These are phyloP conservation scores for Primulina eburnea DNA, from an alignment of 257 asterid genomes.

Conservation along the genomic window DNA sequence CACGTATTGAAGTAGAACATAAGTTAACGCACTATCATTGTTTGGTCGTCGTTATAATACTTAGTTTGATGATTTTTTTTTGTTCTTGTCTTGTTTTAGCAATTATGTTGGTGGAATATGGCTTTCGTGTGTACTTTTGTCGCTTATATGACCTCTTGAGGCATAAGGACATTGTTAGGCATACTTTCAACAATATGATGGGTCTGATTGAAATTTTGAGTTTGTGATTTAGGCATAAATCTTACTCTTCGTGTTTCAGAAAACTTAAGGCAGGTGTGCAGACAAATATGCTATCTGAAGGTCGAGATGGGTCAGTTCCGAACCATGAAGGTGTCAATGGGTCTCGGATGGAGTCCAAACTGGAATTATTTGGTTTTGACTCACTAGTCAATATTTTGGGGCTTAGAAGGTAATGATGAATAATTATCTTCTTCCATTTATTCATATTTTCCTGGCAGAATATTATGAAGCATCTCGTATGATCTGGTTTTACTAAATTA, in stretches of 20 bases:
- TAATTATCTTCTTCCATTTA: background rate
- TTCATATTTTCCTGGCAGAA: constrained; percentile 5
- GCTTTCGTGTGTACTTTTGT: background rate
- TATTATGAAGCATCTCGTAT: constrained; percentile 6
- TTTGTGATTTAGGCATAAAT: background rate
- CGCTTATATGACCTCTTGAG: background rate
- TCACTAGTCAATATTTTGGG: constrained; percentile 95
- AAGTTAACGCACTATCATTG: background rate
- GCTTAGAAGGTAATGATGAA: constrained; percentile 70
- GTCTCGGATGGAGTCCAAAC: constrained; percentile 66
- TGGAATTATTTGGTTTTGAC: constrained; percentile 96
- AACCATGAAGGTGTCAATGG: constrained; percentile 58
- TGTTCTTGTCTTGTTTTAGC: background rate
- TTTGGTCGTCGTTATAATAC: background rate
- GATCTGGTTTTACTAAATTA: background rate
- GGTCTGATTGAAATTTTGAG: too few species aligned
- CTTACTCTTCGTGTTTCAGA: constrained; percentile 48
- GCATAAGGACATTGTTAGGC: background rate
- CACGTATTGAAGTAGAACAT: background rate
- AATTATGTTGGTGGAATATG: background rate
- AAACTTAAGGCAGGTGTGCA: constrained; percentile 45
- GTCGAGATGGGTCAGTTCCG: constrained; percentile 48
- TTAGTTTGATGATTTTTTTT: background rate
- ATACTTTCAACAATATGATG: too few species aligned
- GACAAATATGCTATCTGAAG: constrained; percentile 42